These are phyloP conservation scores for Osmanthus fragrans DNA, from an alignment of 257 asterid species.

Conservation along the genomic window DNA sequence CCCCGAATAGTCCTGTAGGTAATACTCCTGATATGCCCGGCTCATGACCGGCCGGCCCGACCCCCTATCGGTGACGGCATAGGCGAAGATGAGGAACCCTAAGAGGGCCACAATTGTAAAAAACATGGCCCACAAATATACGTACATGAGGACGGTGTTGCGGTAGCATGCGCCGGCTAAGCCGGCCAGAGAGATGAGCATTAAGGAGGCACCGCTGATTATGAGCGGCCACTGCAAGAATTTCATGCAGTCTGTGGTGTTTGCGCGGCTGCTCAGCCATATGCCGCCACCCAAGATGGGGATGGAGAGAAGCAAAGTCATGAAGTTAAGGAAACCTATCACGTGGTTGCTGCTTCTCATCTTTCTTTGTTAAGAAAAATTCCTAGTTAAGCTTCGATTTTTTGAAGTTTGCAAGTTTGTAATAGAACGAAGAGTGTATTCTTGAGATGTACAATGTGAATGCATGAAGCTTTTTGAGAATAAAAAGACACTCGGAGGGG, in stretches of 20 bases:
- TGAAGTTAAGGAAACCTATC: slow-evolving; percentile 70
- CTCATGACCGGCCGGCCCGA: slow-evolving; percentile 60
- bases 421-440: neutral
- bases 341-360: slow-evolving; percentile 77
- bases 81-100: slow-evolving; percentile 77
- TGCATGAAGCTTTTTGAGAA: neutral
- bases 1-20: slow-evolving; percentile 68
- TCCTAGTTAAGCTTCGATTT: neutral
- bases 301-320: slow-evolving; percentile 53
- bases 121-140: slow-evolving; percentile 85
- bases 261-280: slow-evolving; percentile 90
- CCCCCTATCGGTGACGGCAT: slow-evolving; percentile 75
- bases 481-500: neutral
- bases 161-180: slow-evolving; percentile 83
- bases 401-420: neutral
- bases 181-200: slow-evolving; percentile 88
- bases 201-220: slow-evolving; percentile 62
- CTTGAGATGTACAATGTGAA: neutral
- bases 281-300: slow-evolving; percentile 85
- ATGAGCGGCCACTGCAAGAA: slow-evolving; percentile 93
- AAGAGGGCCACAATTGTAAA: slow-evolving; percentile 60
- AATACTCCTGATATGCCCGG: slow-evolving; percentile 62
- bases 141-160: slow-evolving; percentile 77
- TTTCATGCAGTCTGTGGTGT: slow-evolving; percentile 74
- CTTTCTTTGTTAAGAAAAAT: neutral